These are phyloP conservation scores for Eucalyptus paniculata DNA, from an alignment of 345 rosid species.

Conservation along the genomic window DNA sequence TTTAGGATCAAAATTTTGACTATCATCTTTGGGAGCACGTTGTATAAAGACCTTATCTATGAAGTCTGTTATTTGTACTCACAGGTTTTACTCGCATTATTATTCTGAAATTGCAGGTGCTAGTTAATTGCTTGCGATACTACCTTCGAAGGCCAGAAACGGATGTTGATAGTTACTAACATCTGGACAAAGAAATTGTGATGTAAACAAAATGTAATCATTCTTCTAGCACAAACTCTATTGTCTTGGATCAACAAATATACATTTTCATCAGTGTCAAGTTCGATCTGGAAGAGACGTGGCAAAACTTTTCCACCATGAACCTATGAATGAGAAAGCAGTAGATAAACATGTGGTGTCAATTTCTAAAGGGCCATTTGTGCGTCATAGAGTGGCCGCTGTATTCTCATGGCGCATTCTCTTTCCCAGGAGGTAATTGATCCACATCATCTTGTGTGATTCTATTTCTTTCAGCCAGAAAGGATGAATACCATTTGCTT, in stretches of 20 bases:
- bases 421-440: background rate
- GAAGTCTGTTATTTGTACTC: background rate
- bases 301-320: background rate
- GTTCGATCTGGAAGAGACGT: background rate
- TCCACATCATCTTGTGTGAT: background rate
- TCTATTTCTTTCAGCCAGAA: background rate
- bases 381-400: background rate
- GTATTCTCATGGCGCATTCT: background rate
- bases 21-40: background rate
- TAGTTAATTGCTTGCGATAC: slow-evolving; percentile 76
- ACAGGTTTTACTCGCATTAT: background rate
- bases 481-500: background rate
- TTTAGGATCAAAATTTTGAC: background rate
- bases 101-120: slow-evolving; percentile 31
- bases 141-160: slow-evolving; percentile 92
- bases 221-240: background rate
- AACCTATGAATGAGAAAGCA: background rate
- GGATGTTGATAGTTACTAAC: slow-evolving; percentile 69
- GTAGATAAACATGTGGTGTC: background rate
- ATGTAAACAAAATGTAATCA: background rate
- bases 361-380: background rate
- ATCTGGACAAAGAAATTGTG: background rate
- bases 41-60: too few species aligned
- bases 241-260: background rate
- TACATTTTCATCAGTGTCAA: background rate